These are phyloP conservation scores for Clausena lansium DNA, from an alignment of 345 rosid genomes.

Conservation along the genomic window DNA sequence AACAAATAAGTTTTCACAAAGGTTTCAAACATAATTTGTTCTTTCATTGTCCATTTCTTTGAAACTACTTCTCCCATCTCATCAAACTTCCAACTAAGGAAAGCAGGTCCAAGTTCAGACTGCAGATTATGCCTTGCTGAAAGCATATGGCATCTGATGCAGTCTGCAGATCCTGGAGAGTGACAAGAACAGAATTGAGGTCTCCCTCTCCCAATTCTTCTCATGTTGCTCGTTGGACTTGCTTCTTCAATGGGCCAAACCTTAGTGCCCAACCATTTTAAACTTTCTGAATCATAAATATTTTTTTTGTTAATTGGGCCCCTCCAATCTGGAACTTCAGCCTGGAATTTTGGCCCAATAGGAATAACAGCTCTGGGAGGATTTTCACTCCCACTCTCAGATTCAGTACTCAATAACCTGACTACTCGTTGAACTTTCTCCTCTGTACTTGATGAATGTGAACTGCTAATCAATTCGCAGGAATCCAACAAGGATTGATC, in stretches of 20 bases:
- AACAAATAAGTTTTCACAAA: slow-evolving; percentile 30
- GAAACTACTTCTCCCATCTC: slow-evolving; percentile 38
- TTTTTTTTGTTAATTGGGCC: slow-evolving; percentile 27
- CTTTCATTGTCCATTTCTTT: slow-evolving; percentile 42
- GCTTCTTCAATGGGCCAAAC: slow-evolving; percentile 40
- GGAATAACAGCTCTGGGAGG: slow-evolving; percentile 32
- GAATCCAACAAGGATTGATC: slow-evolving; percentile 15
- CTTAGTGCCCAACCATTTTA: slow-evolving; percentile 43
- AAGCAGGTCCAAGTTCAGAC: slow-evolving; percentile 33
- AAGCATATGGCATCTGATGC: slow-evolving; percentile 30
- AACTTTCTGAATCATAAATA: slow-evolving; percentile 28
- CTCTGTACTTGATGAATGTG: slow-evolving; percentile 2
- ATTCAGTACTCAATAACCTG: slow-evolving; percentile 4
- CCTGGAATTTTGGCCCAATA: slow-evolving; percentile 45
- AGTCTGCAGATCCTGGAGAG: slow-evolving; percentile 29
- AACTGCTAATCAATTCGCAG: slow-evolving; percentile 6
- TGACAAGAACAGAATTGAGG: slow-evolving; percentile 34
- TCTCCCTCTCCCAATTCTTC: slow-evolving; percentile 38
- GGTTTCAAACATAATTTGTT: slow-evolving; percentile 26
- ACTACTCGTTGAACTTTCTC: slow-evolving; percentile 9
- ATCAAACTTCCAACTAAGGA: slow-evolving; percentile 41
- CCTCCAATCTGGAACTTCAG: slow-evolving; percentile 41
- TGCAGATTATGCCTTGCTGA: slow-evolving; percentile 28
- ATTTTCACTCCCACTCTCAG: slow-evolving; percentile 8
- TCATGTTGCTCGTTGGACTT: slow-evolving; percentile 5